phyloP scores from a whole-genome alignment of 139 green algal species.

The Chlamydomonas sphaeroides region DNA sequence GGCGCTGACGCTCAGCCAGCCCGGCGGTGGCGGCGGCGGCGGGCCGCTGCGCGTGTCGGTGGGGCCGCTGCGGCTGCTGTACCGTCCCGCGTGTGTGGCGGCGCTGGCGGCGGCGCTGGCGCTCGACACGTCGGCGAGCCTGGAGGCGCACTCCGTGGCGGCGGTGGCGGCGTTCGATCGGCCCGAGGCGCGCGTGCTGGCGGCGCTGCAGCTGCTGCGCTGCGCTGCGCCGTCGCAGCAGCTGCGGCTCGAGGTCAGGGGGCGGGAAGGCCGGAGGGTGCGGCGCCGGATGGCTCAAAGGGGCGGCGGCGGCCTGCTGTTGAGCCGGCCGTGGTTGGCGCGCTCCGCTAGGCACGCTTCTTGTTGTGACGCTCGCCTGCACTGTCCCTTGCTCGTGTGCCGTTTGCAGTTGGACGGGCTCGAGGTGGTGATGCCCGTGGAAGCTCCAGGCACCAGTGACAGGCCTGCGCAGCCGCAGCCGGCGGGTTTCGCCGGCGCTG shows the following conservation, averaged over 20 bases:
- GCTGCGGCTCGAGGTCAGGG: conserved; percentile 3
- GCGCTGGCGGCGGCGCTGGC: conserved; percentile 23
- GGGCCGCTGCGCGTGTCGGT: conserved; percentile 29
- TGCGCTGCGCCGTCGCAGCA: not conserved
- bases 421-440: conserved; percentile 33
- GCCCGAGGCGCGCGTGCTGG: conserved; percentile 15
- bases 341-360: too few species aligned
- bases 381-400: too few species aligned
- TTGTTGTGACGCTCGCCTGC: too few species aligned
- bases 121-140: conserved; percentile 17
- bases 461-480: too few species aligned
- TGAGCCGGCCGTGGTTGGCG: too few species aligned
- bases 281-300: too few species aligned
- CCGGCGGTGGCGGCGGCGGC: not conserved
- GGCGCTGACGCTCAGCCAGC: not conserved
- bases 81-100: conserved; percentile 8
- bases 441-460: conserved; percentile 18
- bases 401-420: conserved; percentile 11
- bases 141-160: conserved; percentile 31
- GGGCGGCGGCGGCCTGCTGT: too few species aligned
- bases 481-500: not conserved
- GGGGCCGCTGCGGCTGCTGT: conserved; percentile 52
- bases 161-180: conserved; percentile 20
- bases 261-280: not conserved
- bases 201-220: conserved; percentile 38